Conservation (phyloP, 257 asterid species). For the Solanum ossicruentum region DNA sequence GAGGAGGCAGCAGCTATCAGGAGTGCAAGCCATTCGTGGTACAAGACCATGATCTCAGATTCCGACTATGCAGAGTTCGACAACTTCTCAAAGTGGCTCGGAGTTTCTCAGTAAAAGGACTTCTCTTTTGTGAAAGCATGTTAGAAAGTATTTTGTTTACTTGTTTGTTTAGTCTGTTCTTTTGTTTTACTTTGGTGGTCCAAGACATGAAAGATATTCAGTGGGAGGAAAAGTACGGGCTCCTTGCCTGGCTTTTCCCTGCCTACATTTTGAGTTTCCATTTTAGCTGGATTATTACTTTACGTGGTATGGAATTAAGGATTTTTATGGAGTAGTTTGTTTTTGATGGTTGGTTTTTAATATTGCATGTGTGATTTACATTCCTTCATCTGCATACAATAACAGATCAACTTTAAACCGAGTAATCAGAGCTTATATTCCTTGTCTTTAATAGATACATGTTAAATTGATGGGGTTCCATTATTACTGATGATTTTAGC, state of each 20-base stretch:
- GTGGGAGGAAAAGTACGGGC: not conserved
- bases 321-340: not conserved
- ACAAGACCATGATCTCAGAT: conserved; percentile 85
- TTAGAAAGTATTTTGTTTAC: not conserved
- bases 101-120: conserved; percentile 42
- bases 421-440: not conserved
- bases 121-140: not conserved
- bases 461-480: not conserved
- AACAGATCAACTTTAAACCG: not conserved
- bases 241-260: not conserved
- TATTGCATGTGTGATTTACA: not conserved
- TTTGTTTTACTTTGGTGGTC: not conserved
- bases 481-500: too few relatives aligned
- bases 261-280: not conserved
- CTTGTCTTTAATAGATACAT: not conserved
- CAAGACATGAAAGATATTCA: not conserved
- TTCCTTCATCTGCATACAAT: not conserved
- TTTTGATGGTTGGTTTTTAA: not conserved
- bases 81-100: conserved; percentile 82
- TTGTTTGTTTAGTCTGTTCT: not conserved
- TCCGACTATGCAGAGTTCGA: conserved; percentile 83
- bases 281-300: not conserved
- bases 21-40: conserved; percentile 64
- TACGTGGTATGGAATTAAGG: not conserved
- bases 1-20: conserved; percentile 66